Percentiles rank a stretch among this genome's conserved stretches.
Conservation (phyloP, 345 rosid species). For the Populus nigra region DNA sequence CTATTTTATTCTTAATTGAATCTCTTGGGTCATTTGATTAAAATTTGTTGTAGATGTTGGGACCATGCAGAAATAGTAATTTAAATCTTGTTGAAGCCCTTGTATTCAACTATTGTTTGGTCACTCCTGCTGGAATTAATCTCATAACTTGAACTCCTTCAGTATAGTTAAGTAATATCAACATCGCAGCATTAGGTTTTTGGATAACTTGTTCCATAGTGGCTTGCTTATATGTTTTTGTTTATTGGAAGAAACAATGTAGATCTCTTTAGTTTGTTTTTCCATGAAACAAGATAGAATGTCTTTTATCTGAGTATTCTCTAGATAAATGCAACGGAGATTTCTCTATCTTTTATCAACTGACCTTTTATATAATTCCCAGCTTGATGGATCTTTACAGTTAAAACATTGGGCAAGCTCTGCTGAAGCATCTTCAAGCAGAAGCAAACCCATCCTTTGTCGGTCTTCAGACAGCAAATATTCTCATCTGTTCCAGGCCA, state of each 20-base stretch:
- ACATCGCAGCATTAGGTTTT: background rate
- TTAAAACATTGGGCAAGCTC: slow-evolving; percentile 26
- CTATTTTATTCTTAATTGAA: background rate
- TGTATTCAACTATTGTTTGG: background rate
- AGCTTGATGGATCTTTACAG: slow-evolving; percentile 38
- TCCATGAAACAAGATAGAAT: background rate
- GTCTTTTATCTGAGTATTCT: background rate
- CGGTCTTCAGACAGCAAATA: slow-evolving; percentile 42
- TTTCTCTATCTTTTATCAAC: background rate
- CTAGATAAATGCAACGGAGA: background rate
- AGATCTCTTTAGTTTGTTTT: background rate
- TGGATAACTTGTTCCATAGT: background rate
- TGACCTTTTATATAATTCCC: slow-evolving; percentile 15
- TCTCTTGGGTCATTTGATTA: background rate
- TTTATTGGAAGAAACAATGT: too few relatives aligned
- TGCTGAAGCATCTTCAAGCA: slow-evolving; percentile 38
- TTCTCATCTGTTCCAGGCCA: slow-evolving; percentile 42
- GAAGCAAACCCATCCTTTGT: slow-evolving; percentile 24
- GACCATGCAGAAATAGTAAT: background rate
- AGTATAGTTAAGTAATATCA: background rate
- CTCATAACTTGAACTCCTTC: background rate
- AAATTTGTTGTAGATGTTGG: background rate
- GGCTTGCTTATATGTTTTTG: background rate
- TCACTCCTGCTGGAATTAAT: background rate
- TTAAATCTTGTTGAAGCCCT: background rate